A percentile compares a stretch with the other conserved stretches of the same genome.
Evolutionary conservation across 345 rosid species (phyloP).

Genomic region (Sapria himalayana): DNA sequence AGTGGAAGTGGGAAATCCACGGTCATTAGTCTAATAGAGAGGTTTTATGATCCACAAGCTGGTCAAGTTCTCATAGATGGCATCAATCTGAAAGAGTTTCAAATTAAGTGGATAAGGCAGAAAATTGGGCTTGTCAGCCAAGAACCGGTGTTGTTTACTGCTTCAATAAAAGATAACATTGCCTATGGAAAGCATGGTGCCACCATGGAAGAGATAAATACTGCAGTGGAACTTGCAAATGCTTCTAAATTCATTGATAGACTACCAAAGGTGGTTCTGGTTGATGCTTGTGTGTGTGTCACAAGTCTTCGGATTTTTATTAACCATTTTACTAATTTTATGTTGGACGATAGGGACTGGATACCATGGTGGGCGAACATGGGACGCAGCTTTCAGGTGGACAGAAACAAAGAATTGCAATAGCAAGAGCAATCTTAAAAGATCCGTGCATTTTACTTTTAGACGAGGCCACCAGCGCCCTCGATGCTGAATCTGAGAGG

Average conservation of each 20-base stretch:
- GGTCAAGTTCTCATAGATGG: conserved; percentile 55
- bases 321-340: background rate
- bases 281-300: no score
- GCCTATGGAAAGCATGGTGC: conserved; percentile 62
- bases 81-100: conserved; percentile 41
- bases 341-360: conserved; percentile 26
- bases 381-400: conserved; percentile 93
- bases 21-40: conserved; percentile 47
- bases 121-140: conserved; percentile 73
- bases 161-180: conserved; percentile 51
- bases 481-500: conserved; percentile 74
- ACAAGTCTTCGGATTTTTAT: background rate
- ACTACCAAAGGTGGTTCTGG: conserved; percentile 57
- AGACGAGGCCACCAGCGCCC: conserved; percentile 86
- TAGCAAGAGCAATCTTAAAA: conserved; percentile 74
- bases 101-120: conserved; percentile 52
- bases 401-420: conserved; percentile 84
- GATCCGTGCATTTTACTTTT: conserved; percentile 52
- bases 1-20: conserved; percentile 93
- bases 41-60: conserved; percentile 61
- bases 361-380: conserved; percentile 83
- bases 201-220: conserved; percentile 41
- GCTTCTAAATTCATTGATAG: conserved; percentile 60
- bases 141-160: conserved; percentile 58
- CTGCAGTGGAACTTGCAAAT: conserved; percentile 57